Evolutionary conservation across 768 basidiomycete species (phyloP), one percentile per base, ranked within the genome.

Genomic region (Pulveroboletus sp.): DNA sequence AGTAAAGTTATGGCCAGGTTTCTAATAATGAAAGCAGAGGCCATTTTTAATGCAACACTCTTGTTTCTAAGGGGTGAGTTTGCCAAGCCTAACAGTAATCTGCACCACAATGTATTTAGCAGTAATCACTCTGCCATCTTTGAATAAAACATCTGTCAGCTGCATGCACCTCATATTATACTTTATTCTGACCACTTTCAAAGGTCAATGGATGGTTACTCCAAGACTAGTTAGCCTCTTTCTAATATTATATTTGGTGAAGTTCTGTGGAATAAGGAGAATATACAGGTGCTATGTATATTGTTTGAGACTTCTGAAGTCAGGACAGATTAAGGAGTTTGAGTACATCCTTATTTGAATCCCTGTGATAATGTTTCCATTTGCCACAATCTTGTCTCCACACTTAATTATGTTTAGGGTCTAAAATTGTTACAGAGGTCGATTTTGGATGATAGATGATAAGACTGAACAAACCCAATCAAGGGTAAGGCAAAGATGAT

Each of bases 71-170:
- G n/a, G n/a, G n/a, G n/a, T n/a, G n/a, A n/a, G n/a, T n/a, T n/a
- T n/a, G n/a, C n/a, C n/a, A n/a, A n/a, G n/a, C n/a, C n/a, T n/a
- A n/a, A n/a, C n/a, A n/a, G n/a, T n/a, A n/a, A 56, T 81, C 79
- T 3, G 80, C 77, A 30, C 76, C 79, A 81, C 57, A 2, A 81
- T 73, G 55, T 78, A 79, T 35, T 66, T 71, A 8, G 79, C 65
- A 2, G 63, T 69, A 14, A 80, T 63, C 8, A 68, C 60, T 37
- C 68, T 67, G 1, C 79, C 78, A 26, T 72, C 70, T 24, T 80
- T 76, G 49, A 82, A 80, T 0, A 57, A 47, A 7, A 78, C 77
- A 10, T 76, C 69, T 3, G 62, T 67, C 21, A 73, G 39, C 17
- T 57, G 58, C 1, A 40, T 2, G 27, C 72, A 66, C 18, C 56